Base-by-base conservation (phyloP, 768 basidiomycete genomes). In the Mrakia frigida region DNA sequence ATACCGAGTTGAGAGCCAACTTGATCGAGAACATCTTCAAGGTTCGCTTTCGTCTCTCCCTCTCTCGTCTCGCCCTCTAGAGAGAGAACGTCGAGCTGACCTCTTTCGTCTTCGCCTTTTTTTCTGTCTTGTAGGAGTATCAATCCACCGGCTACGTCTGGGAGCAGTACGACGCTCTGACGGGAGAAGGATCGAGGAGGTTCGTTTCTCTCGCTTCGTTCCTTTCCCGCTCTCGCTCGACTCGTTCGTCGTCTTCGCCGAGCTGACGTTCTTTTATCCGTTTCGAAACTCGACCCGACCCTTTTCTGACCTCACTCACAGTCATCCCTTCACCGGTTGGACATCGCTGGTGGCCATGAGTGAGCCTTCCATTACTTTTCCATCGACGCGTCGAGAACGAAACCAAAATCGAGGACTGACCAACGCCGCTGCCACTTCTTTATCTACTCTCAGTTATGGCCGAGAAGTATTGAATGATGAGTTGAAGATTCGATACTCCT, bases 271-370 rank as follows among this genome's bases (percentile, higher is more conserved):
- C 7, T 70, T 43, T 70, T 37, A 31, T 67, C 75, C 59, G 37
- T 76, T 73, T 67, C 16, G 11, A 14, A 7, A 2, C 33, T 31
- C 61, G 7, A 33, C 18, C 6, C 39, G 37, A 23, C 21, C 14
- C 6, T 67, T 39, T 56, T 28, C 56, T 56, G 16, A 1, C 5
- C 18, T 9, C 28, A 1, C 28, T 56, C 56, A 25, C 80, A 94
- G 94, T 80, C 93, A 96, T 83, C 94, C 95, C 0, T 98, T 98
- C 85, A 97, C 95, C 16, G 95, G 95, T 14, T 97, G 94, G 95
- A 95, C 94, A 37, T 93, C 94, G 63, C 85, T 96, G 61, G 88
- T 93, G 33, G 89, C 92, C 41, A 84, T 96, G 80, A 94, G 94
- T 96, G 83, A 86, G 93, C 87, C 23, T 43, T 37, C 33, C 25